Evolutionary conservation across 805 yeast genomes (phyloP), one percentile per base, ranked within the genome.

Genomic region (Priceomyces melissophilus): DNA sequence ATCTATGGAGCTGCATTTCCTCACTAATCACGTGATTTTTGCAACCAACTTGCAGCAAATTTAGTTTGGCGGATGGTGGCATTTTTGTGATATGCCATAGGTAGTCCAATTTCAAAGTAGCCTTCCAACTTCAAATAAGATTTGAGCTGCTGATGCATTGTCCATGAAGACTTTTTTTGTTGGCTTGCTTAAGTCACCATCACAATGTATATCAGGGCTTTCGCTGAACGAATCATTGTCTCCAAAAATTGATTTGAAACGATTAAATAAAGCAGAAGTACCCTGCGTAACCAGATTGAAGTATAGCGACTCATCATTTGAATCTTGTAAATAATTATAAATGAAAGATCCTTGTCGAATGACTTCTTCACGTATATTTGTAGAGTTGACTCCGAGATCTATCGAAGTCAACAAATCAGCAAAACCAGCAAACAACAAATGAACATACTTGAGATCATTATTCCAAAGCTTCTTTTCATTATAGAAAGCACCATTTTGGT

Each of bases 51-150:
- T 20, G 25, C 25, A 20, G 25, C 25, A 20, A 20, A 20, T 20
- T 20, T 4, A 20, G 7, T 20, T 8, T 20, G 25, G 7, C 8
- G 25, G 25, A 20, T 5, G 25, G 8, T 20, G 25, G 8, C 8
- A 20, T 20, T 20, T 20, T 20, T 20, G 8, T 4, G 8, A 20
- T 20, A 8, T 20, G 25, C 8, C 25, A 5, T 5, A 5, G 25
- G 25, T 5, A 20, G 8, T 20, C 25, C 8, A 20, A 8, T 20
- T 5, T 20, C 8, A 20, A 5, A 20, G 8, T 4, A 40, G 17
- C 17, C 59, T 45, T 7, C 60, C 60, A 13, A 52, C 56, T 10
- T 59, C 55, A 46, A 58, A 57, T 38, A 57, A 57, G 10, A 55
- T 37, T 33, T 40, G 42, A 11, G 45, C 46, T 14, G 51, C 45